Percentiles rank a stretch among this genome's conserved stretches.
Conservation (phyloP, 306 rosid genomes). For the Acacia acuminata region DNA sequence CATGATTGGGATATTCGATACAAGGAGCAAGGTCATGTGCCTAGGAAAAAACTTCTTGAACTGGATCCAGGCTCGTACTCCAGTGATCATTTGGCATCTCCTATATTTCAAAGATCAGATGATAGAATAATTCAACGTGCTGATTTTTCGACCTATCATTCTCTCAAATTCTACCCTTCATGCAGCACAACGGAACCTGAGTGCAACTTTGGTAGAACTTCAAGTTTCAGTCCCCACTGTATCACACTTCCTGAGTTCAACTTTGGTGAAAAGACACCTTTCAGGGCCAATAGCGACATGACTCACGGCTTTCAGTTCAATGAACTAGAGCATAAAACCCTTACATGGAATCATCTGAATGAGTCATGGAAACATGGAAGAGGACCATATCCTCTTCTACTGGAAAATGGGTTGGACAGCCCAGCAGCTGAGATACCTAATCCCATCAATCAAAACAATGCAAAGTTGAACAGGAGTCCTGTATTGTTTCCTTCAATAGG, state of each 20-base stretch:
- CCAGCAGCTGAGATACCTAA: slow-evolving; percentile 27
- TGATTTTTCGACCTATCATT: slow-evolving; percentile 35
- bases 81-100: slow-evolving; percentile 38
- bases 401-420: slow-evolving; percentile 46
- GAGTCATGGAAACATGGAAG: slow-evolving; percentile 39
- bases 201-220: slow-evolving; percentile 31
- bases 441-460: slow-evolving; percentile 29
- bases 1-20: slow-evolving; percentile 35
- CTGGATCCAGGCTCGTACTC: slow-evolving; percentile 38
- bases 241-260: slow-evolving; percentile 41
- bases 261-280: slow-evolving; percentile 33
- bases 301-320: slow-evolving; percentile 35
- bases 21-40: slow-evolving; percentile 39
- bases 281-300: slow-evolving; percentile 33
- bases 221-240: slow-evolving; percentile 36
- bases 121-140: slow-evolving; percentile 30
- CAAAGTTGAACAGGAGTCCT: slow-evolving; percentile 30
- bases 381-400: slow-evolving; percentile 45
- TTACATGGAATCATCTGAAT: slow-evolving; percentile 31
- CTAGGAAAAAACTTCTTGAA: slow-evolving; percentile 41
- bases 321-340: slow-evolving; percentile 35
- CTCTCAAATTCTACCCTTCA: slow-evolving; percentile 33
- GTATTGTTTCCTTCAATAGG: slow-evolving; percentile 34
- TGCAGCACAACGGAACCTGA: slow-evolving; percentile 40
- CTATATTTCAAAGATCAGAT: slow-evolving; percentile 36